Evolutionary conservation across 495 filamentous ascomycete species (phyloP).

Genomic region (Tuber indicum): DNA sequence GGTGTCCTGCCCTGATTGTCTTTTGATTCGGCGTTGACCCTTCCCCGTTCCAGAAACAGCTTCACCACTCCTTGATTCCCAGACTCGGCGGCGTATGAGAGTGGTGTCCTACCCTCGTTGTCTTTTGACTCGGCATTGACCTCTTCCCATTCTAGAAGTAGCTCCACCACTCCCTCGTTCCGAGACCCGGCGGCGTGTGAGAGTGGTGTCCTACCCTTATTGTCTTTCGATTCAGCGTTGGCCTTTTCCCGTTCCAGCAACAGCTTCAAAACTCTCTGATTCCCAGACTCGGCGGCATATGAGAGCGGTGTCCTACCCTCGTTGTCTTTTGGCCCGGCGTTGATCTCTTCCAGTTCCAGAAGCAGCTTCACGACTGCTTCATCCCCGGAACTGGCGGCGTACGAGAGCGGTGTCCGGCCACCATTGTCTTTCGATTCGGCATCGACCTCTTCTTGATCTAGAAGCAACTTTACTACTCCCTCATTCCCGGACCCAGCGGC

Average conservation of each 20-base stretch:
- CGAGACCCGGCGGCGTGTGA: no score
- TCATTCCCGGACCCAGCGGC: constrained; percentile 40
- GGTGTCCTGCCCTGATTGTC: no score
- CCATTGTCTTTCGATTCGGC: not conserved
- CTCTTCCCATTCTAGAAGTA: no score
- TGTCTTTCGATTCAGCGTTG: not conserved
- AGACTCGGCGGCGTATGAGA: no score
- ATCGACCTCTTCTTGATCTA: constrained; percentile 17
- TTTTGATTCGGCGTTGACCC: no score
- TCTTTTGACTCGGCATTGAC: no score
- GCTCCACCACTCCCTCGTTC: no score
- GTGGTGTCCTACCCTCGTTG: no score
- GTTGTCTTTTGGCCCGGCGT: constrained; percentile 6
- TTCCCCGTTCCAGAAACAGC: no score
- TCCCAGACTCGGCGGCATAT: constrained; percentile 36
- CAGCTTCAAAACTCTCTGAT: constrained; percentile 30
- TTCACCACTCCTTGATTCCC: no score
- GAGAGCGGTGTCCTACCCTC: constrained; percentile 38
- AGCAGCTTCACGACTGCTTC: constrained; percentile 39
- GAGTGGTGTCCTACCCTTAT: no score
- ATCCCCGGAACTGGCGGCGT: not conserved
- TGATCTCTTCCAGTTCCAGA: constrained; percentile 4
- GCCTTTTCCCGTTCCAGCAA: constrained; percentile 16
- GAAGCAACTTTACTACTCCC: constrained; percentile 37
- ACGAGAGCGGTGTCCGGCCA: no score